Conservation (phyloP, 306 rosid species). For the Corylus avellana region DNA sequence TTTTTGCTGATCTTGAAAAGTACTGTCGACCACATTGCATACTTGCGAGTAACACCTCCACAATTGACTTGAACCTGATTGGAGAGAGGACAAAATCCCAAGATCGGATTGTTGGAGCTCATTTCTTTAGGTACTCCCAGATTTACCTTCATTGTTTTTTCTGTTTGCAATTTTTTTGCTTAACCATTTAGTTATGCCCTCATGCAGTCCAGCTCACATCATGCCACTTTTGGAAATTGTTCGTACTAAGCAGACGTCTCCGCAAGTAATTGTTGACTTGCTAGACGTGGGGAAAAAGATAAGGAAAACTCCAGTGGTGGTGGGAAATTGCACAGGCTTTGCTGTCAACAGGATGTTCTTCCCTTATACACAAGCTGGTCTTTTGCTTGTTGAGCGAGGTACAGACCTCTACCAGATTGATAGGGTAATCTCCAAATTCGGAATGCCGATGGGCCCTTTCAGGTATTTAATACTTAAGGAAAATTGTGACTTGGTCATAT, state of each 20-base stretch:
- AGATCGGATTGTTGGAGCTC: constrained; percentile 88
- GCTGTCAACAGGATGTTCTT: constrained; percentile 95
- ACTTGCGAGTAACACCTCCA: constrained; percentile 94
- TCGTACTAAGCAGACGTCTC: constrained; percentile 74
- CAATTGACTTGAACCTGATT: constrained; percentile 90
- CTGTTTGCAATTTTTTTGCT: not conserved
- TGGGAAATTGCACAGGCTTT: constrained; percentile 97
- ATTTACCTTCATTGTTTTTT: constrained; percentile 1
- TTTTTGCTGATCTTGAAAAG: constrained; percentile 89
- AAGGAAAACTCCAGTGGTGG: constrained; percentile 92
- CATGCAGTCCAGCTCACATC: constrained; percentile 88
- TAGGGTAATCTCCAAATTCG: constrained; percentile 62
- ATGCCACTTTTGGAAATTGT: constrained; percentile 98
- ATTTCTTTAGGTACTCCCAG: constrained; percentile 79
- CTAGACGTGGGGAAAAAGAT: constrained; percentile 80
- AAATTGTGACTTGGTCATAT: not conserved
- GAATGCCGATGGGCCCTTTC: constrained; percentile 99
- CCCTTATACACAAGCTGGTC: constrained; percentile 83
- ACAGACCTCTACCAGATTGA: constrained; percentile 82
- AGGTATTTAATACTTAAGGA: constrained; percentile 50
- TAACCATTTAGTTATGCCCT: constrained; percentile 31
- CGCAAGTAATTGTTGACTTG: constrained; percentile 86
- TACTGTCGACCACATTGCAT: constrained; percentile 87
- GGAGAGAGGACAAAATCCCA: constrained; percentile 81
- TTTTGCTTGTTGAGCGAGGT: constrained; percentile 85